Percentiles rank a stretch among this genome's conserved stretches.
phyloP scores from a whole-genome alignment of 202 grass and related monocot species.

The Setaria italica region DNA sequence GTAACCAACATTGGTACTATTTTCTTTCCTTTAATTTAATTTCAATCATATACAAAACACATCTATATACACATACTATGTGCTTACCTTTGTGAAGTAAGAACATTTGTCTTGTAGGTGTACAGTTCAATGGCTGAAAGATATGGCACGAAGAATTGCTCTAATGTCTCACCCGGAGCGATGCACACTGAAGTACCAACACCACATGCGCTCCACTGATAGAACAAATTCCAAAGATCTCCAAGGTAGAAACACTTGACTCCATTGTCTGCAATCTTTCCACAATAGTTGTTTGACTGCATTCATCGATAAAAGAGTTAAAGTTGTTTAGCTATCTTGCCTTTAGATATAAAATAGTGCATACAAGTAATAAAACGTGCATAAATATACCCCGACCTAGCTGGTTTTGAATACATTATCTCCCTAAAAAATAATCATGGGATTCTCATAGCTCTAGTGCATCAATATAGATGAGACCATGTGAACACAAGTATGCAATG shows the following conservation, averaged over 20 bases:
- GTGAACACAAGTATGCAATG: not conserved
- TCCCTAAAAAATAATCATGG: not conserved
- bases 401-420: not conserved
- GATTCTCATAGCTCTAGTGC: not conserved
- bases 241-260: conserved; percentile 54
- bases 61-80: not conserved
- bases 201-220: conserved; percentile 74
- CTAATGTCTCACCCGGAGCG: conserved; percentile 28
- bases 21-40: not conserved
- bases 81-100: conserved; percentile 28
- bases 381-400: not conserved
- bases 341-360: not conserved
- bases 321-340: not conserved
- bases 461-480: not conserved
- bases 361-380: not conserved
- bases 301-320: not conserved
- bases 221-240: conserved; percentile 68
- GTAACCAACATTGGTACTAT: not conserved
- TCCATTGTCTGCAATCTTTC: not conserved
- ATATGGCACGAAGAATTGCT: conserved; percentile 76
- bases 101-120: conserved; percentile 29
- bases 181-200: conserved; percentile 55
- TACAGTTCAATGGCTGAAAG: conserved; percentile 75
- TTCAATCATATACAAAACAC: not conserved
- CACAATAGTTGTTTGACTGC: not conserved